These are phyloP conservation scores for Vigna unguiculata DNA, from an alignment of 306 rosid genomes.

Conservation along the genomic window DNA sequence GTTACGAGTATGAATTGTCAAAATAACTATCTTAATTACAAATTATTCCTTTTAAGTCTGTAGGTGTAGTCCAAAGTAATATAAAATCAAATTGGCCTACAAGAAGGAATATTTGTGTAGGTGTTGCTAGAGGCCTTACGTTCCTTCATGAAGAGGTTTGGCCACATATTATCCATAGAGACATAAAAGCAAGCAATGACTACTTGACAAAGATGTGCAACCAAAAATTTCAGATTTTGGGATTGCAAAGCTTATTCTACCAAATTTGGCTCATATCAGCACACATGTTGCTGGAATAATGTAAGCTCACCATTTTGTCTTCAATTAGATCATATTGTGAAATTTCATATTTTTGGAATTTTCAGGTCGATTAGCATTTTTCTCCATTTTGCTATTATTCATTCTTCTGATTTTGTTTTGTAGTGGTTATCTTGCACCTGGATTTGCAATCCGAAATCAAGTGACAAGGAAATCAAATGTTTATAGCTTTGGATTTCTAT, in stretches of 20 bases:
- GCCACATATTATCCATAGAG: too few species aligned
- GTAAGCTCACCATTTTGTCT: conserved; percentile 53
- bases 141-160: conserved; percentile 74
- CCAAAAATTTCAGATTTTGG: conserved; percentile 91
- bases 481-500: conserved; percentile 84
- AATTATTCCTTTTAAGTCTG: conserved; percentile 42
- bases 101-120: conserved; percentile 71
- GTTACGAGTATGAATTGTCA: conserved; percentile 5
- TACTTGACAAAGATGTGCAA: conserved; percentile 64
- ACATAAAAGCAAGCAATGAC: too few species aligned
- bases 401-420: conserved; percentile 42
- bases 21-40: conserved; percentile 5
- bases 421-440: conserved; percentile 94
- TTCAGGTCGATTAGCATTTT: neutral
- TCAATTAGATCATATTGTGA: conserved; percentile 15
- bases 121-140: conserved; percentile 78
- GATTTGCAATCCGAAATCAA: conserved; percentile 80
- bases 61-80: conserved; percentile 60
- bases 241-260: conserved; percentile 78
- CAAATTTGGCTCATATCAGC: conserved; percentile 73
- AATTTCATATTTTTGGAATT: conserved; percentile 6
- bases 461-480: conserved; percentile 86
- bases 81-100: conserved; percentile 66
- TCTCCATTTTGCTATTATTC: neutral
- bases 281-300: conserved; percentile 83